phyloP scores from a whole-genome alignment of 164 flowering plant species.

The Warburgia ugandensis region DNA sequence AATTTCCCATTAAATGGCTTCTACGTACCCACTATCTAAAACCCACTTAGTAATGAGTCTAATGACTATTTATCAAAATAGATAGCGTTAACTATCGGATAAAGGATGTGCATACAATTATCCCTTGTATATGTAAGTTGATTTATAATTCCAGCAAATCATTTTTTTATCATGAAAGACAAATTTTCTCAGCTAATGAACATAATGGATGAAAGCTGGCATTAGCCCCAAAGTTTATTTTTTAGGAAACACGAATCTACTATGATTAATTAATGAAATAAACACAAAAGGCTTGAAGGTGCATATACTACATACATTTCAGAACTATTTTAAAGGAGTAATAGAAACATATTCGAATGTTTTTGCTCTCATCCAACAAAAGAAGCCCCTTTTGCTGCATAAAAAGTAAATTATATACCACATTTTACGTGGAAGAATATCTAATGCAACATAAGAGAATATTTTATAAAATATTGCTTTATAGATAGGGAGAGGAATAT shows the following conservation, averaged over 20 bases:
- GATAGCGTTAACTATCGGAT: too few species aligned
- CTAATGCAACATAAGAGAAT: neutral
- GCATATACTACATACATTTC: neutral
- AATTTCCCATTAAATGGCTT: too few species aligned
- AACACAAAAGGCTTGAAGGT: slow-evolving; percentile 1
- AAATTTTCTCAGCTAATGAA: too few species aligned
- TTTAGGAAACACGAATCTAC: neutral
- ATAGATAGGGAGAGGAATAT: slow-evolving; percentile 3
- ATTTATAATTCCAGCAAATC: too few species aligned
- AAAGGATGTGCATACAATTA: too few species aligned
- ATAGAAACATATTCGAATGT: slow-evolving; percentile 1
- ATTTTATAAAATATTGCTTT: neutral
- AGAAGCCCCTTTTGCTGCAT: neutral
- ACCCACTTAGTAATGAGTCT: too few species aligned
- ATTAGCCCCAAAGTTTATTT: neutral
- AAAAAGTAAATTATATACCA: too few species aligned
- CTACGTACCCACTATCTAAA: too few species aligned
- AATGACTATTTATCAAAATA: too few species aligned
- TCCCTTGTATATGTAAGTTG: too few species aligned
- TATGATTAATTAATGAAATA: neutral
- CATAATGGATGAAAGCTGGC: too few species aligned
- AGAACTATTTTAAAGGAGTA: neutral
- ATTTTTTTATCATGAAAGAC: too few species aligned
- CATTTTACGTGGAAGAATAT: slow-evolving; percentile 4
- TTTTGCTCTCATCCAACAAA: neutral